phyloP scores from a whole-genome alignment of 1,139 yeast genomes.

The Sugiyamaella grinbergsii region DNA sequence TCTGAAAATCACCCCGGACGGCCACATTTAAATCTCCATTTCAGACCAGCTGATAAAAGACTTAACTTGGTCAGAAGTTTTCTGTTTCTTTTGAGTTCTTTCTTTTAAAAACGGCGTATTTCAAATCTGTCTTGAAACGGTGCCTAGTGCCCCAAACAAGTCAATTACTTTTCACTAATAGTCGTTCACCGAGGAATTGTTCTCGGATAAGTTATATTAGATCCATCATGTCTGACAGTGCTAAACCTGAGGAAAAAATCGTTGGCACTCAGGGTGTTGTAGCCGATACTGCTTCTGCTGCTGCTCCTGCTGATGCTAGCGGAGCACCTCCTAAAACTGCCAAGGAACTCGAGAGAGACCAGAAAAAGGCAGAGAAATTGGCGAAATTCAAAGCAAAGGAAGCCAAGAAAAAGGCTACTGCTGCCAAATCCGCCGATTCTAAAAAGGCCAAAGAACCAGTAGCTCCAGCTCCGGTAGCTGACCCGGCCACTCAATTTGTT shows the following conservation, averaged over 20 bases:
- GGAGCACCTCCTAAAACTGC: constrained; percentile 41
- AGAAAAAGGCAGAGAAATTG: constrained; percentile 93
- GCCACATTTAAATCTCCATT: too few relatives aligned
- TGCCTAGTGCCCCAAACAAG: constrained; percentile 17
- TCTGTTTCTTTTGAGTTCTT: constrained; percentile 4
- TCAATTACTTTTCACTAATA: neutral
- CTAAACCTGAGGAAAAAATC: neutral
- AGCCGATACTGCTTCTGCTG: constrained; percentile 20
- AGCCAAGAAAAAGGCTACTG: constrained; percentile 62
- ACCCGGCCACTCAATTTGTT: constrained; percentile 72
- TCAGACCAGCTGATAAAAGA: neutral
- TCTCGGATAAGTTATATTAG: constrained; percentile 6
- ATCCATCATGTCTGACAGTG: constrained; percentile 30
- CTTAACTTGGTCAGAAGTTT: neutral
- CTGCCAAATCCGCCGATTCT: constrained; percentile 43
- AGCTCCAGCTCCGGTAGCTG: constrained; percentile 51
- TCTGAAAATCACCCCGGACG: too few relatives aligned
- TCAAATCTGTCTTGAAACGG: constrained; percentile 14
- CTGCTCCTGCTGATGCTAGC: constrained; percentile 18
- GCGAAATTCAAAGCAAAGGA: constrained; percentile 94
- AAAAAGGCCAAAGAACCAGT: constrained; percentile 50
- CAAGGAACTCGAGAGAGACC: constrained; percentile 75
- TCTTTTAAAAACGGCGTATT: constrained; percentile 11
- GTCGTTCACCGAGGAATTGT: neutral
- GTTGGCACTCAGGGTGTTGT: neutral